Evolutionary conservation across 305 asterid species (phyloP).

Genomic region (Fraxinus paxiana): DNA sequence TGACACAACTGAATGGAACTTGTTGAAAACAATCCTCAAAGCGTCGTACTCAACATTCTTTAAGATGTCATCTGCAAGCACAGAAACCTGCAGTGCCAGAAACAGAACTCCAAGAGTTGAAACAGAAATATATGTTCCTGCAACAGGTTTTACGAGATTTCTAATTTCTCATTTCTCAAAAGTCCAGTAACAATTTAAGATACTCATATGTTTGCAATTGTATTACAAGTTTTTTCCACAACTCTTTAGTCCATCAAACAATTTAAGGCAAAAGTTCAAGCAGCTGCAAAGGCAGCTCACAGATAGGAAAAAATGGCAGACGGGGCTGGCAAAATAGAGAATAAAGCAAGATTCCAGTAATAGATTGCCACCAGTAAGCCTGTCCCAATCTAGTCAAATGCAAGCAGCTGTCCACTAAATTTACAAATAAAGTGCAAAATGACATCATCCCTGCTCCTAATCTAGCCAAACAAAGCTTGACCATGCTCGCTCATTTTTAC

Average conservation of each 20-base stretch:
- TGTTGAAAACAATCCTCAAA: constrained; percentile 73
- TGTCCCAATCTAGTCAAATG: not conserved
- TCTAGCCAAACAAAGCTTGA: not conserved
- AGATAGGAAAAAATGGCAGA: not conserved
- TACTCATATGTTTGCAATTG: not conserved
- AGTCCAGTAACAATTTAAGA: not conserved
- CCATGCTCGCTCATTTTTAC: not conserved
- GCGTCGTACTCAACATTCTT: constrained; percentile 89
- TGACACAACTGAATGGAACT: constrained; percentile 50
- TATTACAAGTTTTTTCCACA: not conserved
- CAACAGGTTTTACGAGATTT: not conserved
- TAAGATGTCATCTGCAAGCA: constrained; percentile 87
- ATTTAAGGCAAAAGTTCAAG: too few species aligned
- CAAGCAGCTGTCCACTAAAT: not conserved
- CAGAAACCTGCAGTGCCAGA: constrained; percentile 63
- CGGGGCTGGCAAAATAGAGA: not conserved
- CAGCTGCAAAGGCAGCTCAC: not conserved
- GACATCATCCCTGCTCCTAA: not conserved
- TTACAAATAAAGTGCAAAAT: not conserved
- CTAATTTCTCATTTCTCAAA: not conserved
- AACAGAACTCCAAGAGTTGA: not conserved
- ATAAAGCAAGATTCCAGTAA: not conserved
- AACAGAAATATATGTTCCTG: not conserved
- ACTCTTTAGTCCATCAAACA: not conserved
- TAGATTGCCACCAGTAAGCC: constrained; percentile 2